phyloP scores from a whole-genome alignment of 2,329 filamentous ascomycete species.

The Venturia carpophila region DNA sequence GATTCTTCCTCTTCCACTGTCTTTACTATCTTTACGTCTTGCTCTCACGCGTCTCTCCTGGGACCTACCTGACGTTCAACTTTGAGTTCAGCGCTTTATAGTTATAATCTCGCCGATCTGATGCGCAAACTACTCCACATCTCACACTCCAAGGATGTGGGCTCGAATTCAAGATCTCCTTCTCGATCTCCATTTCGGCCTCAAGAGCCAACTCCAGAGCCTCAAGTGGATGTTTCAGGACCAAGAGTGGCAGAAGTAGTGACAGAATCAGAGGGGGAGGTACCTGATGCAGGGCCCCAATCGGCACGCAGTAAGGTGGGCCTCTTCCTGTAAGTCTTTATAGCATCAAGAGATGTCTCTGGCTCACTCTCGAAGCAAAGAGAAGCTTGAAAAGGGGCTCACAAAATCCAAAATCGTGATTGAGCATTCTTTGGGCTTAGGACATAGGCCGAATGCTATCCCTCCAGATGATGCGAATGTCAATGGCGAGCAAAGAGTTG shows the following conservation, averaged over 20 bases:
- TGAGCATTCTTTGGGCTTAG: slow-evolving; percentile 40
- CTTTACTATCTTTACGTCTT: not conserved
- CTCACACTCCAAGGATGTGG: not conserved
- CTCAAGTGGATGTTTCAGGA: not conserved
- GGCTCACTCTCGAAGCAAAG: slow-evolving; percentile 12
- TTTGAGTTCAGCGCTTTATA: not conserved
- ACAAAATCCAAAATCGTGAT: slow-evolving; percentile 35
- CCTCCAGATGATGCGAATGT: slow-evolving; percentile 35
- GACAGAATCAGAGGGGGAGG: not conserved
- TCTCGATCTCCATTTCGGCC: not conserved
- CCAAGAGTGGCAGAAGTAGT: not conserved
- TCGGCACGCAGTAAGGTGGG: slow-evolving; percentile 11
- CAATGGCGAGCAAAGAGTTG: slow-evolving; percentile 34
- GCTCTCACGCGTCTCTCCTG: not conserved
- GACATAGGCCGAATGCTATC: slow-evolving; percentile 39
- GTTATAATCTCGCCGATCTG: not conserved
- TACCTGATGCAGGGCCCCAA: not conserved
- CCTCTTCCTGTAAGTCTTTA: slow-evolving; percentile 6
- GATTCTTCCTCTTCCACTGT: not conserved
- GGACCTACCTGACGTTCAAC: not conserved
- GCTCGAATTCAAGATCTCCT: not conserved
- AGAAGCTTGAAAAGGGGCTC: slow-evolving; percentile 12
- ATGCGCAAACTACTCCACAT: not conserved
- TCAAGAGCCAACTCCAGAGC: not conserved
- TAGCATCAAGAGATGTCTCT: not conserved